Conservation (phyloP, 768 basidiomycete genomes). For the Exsudoporus frostii region DNA sequence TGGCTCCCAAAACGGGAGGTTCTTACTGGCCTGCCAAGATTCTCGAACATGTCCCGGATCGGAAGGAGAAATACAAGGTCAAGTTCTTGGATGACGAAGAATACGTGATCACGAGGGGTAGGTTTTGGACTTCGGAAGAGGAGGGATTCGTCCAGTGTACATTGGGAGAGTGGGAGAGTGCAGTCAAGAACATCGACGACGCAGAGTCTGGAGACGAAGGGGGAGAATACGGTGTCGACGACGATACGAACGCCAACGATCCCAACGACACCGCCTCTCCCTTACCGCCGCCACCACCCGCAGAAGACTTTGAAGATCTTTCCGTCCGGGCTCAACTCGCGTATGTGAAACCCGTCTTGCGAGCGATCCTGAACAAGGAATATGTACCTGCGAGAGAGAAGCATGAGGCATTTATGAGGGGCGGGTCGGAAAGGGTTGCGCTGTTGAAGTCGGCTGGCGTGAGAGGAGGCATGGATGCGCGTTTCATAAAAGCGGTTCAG, state of each 20-base stretch:
- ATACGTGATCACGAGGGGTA: constrained; percentile 41
- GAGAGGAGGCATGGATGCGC: constrained; percentile 37
- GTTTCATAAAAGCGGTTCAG: constrained; percentile 39
- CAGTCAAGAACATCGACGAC: constrained; percentile 28
- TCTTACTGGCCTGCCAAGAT: constrained; percentile 70
- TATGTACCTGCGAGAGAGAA: constrained; percentile 51
- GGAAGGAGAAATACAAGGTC: constrained; percentile 50
- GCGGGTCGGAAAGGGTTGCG: constrained; percentile 45
- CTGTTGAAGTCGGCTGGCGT: constrained; percentile 32
- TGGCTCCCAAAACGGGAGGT: constrained; percentile 27
- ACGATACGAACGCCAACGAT: constrained; percentile 32
- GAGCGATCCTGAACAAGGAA: constrained; percentile 51
- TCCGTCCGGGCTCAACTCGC: constrained; percentile 56
- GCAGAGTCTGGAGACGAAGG: constrained; percentile 29
- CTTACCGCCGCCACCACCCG: constrained; percentile 39
- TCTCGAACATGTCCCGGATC: constrained; percentile 41
- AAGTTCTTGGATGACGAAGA: constrained; percentile 55
- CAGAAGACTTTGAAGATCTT: constrained; percentile 48
- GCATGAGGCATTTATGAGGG: constrained; percentile 57
- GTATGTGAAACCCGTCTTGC: constrained; percentile 62
- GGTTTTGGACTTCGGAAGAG: constrained; percentile 58
- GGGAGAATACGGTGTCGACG: constrained; percentile 29
- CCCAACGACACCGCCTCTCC: constrained; percentile 13
- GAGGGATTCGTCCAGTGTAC: constrained; percentile 61
- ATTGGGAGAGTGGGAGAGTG: constrained; percentile 57